Base-by-base conservation (phyloP, 2,329 filamentous ascomycete genomes). In the Alternaria angustiovoidea region DNA sequence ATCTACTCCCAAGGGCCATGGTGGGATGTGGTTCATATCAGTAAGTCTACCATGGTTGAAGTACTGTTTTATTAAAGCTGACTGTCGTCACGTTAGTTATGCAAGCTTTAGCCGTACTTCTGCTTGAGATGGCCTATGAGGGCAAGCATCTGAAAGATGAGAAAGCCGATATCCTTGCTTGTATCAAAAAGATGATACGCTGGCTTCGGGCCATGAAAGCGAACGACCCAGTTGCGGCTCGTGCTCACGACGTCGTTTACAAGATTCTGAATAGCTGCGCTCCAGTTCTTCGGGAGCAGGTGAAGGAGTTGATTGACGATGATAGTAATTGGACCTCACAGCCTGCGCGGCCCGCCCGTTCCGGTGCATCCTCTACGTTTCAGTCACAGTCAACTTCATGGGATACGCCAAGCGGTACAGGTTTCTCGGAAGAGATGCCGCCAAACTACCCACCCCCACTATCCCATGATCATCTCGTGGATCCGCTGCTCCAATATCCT, bases 21-120 rank as follows among this genome's bases (percentile, higher is more conserved):
- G 80, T 81, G 79, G 78, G 77, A 70, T n/a, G 52, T 78, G 1
- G 60, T 80, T 14, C 79, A 81, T 54, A 71, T 75, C 12, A 62
- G 70, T 72, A 57, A 60, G 67, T 64, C 14, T 46, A 9, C 1
- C 7, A 7, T 6, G 2, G 3, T 1, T n/a, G 5, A 22, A 12
- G 6, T 11, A 12, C 3, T 9, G 9, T 20, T 1, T 14, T 0
- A 44, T 6, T 6, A 3, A 11, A 7, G 14, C 51, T 58, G 8
- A 63, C 12, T 11, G 30, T 24, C 0, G 20, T 36, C 6, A 7
- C 20, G 22, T 12, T 49, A 70, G 69, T 81, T 7, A 77, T 81
- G 69, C 79, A 81, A 62, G 74, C 78, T 7, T 64, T 74, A 8
- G 70, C 75, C 12, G 69, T 80, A 16, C 62, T 81, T 18, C 69